A percentile compares a stretch with the other conserved stretches of the same genome.
phyloP scores from a whole-genome alignment of 495 filamentous ascomycete species.

The Neurospora terricola region DNA sequence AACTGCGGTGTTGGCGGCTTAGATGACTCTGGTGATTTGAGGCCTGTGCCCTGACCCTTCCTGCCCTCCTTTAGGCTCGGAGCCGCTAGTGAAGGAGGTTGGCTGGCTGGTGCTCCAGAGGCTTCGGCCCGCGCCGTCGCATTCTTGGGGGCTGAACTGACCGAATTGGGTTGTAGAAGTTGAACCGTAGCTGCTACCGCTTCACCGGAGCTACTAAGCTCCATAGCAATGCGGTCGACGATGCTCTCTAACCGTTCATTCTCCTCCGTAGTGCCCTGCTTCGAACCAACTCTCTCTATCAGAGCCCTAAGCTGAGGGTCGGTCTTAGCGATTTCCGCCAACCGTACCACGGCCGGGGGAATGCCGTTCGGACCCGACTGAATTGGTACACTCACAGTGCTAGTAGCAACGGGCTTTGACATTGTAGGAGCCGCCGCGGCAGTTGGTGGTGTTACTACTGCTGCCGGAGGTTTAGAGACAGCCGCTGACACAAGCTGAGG shows the following conservation, averaged over 20 bases:
- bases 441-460: not conserved
- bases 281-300: not conserved
- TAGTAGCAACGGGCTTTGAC: not conserved
- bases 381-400: not conserved
- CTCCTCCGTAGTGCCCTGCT: not conserved
- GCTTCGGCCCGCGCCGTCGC: not conserved
- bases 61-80: not conserved
- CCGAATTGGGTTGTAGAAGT: not conserved
- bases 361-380: not conserved
- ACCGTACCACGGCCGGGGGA: not conserved
- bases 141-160: not conserved
- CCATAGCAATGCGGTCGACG: not conserved
- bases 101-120: not conserved
- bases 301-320: not conserved
- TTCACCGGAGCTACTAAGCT: not conserved
- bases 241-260: not conserved
- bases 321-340: not conserved
- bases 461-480: not conserved
- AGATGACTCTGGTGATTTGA: not conserved
- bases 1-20: not conserved
- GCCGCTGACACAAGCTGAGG: not conserved
- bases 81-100: not conserved
- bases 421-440: not conserved
- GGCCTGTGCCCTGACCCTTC: not conserved
- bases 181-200: not conserved